phyloP scores from a whole-genome alignment of 176 grass and related monocot species.

The Rhynchospora tenuis region DNA sequence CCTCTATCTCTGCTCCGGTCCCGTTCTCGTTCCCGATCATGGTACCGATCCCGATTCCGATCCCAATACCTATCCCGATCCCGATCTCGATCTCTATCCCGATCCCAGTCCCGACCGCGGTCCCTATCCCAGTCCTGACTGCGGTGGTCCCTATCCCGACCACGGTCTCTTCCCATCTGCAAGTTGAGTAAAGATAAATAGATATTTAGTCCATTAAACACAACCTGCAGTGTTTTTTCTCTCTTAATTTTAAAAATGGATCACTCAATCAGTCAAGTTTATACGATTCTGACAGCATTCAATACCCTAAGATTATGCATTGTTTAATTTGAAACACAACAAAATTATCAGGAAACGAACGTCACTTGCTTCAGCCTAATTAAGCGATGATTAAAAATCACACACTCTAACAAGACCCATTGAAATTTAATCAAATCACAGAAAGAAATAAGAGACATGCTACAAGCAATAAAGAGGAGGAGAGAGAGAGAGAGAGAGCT shows the following conservation, averaged over 20 bases:
- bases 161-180: slow-evolving; percentile 42
- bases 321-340: neutral
- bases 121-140: neutral
- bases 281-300: too few species aligned
- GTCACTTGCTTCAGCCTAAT: too few species aligned
- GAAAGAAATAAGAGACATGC: neutral
- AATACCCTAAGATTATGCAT: neutral
- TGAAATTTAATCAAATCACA: neutral
- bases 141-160: slow-evolving; percentile 5
- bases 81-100: neutral
- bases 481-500: neutral
- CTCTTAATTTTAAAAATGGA: neutral
- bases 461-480: neutral
- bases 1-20: slow-evolving; percentile 30
- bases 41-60: neutral
- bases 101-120: neutral
- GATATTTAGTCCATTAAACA: neutral
- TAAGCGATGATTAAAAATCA: too few species aligned
- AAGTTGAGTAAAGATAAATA: neutral
- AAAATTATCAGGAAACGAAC: too few species aligned
- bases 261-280: neutral
- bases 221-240: neutral
- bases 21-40: neutral
- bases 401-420: too few species aligned
- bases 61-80: neutral